Conservation (phyloP, 176 grass and related monocot species). For the Rhynchospora breviuscula region DNA sequence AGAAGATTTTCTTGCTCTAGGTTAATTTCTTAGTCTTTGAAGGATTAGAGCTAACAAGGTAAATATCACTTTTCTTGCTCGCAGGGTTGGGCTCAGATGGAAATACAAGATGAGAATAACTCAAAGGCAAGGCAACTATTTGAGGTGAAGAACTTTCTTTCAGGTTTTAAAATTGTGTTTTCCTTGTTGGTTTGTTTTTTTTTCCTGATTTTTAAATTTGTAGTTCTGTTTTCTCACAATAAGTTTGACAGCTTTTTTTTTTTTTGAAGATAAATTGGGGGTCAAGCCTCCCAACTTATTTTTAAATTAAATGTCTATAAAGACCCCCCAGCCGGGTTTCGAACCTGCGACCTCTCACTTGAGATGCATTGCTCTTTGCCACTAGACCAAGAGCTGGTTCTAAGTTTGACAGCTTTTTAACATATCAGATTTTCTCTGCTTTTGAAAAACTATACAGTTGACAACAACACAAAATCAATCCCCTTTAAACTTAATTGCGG, state of each 20-base stretch:
- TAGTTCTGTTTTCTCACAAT: not conserved
- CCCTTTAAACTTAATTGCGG: not conserved
- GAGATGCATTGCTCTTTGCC: too few species aligned
- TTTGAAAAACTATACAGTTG: not conserved
- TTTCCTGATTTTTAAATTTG: not conserved
- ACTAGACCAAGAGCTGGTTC: too few species aligned
- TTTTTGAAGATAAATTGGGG: too few species aligned
- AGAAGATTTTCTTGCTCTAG: too few species aligned
- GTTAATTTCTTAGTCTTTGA: not conserved
- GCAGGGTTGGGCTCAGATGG: slow-evolving; percentile 93
- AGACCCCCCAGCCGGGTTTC: too few species aligned
- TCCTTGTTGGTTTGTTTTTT: slow-evolving; percentile 17
- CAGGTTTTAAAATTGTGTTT: slow-evolving; percentile 23
- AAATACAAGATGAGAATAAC: slow-evolving; percentile 79
- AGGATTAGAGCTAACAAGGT: slow-evolving; percentile 7
- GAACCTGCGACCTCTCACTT: too few species aligned
- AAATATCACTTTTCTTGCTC: slow-evolving; percentile 49
- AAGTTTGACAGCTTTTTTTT: not conserved
- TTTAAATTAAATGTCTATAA: too few species aligned
- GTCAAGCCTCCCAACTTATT: too few species aligned
- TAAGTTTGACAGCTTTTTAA: not conserved
- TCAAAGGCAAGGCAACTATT: slow-evolving; percentile 80
- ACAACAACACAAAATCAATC: not conserved
- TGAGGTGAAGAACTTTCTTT: slow-evolving; percentile 62
- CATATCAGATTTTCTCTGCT: not conserved